Conservation (phyloP, 2,329 filamentous ascomycete genomes). For the Penicillium crustosum region DNA sequence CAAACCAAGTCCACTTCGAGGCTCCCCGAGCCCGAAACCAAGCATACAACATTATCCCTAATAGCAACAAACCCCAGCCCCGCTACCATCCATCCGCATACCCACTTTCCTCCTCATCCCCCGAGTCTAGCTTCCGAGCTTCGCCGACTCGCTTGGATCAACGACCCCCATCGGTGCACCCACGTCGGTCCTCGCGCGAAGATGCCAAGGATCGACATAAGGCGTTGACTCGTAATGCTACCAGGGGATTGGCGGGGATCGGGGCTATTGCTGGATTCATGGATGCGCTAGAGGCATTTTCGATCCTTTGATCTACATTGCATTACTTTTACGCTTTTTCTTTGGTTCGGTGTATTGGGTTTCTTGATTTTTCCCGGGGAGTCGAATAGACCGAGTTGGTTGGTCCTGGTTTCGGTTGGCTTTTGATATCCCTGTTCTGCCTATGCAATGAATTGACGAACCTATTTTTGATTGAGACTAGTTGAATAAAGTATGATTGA, state of each 20-base stretch:
- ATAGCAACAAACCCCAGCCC: conserved; percentile 11
- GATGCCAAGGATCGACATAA: conserved; percentile 28
- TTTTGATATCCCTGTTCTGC: conserved; percentile 3
- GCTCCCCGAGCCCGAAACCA: conserved; percentile 8
- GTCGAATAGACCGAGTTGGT: not conserved
- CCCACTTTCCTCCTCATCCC: conserved; percentile 21
- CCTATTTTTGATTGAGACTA: not conserved
- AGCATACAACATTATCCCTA: conserved; percentile 8
- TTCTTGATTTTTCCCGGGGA: not conserved
- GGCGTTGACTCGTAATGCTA: conserved; percentile 35
- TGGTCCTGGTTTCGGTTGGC: not conserved
- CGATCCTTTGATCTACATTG: conserved; percentile 13
- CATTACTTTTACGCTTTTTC: not conserved
- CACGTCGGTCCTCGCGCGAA: conserved; percentile 19
- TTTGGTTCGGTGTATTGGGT: not conserved
- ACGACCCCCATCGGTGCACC: conserved; percentile 16
- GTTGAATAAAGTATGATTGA: not conserved
- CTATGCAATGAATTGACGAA: not conserved
- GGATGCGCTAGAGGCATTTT: conserved; percentile 41
- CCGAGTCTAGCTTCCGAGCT: conserved; percentile 16
- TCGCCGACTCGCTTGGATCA: conserved; percentile 20
- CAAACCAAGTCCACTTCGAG: conserved; percentile 17
- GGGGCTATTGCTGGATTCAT: conserved; percentile 42
- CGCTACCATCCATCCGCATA: conserved; percentile 17
- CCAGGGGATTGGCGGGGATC: conserved; percentile 37